These are phyloP conservation scores for Tuber aestivum DNA, from an alignment of 495 filamentous ascomycete species.

Conservation along the genomic window DNA sequence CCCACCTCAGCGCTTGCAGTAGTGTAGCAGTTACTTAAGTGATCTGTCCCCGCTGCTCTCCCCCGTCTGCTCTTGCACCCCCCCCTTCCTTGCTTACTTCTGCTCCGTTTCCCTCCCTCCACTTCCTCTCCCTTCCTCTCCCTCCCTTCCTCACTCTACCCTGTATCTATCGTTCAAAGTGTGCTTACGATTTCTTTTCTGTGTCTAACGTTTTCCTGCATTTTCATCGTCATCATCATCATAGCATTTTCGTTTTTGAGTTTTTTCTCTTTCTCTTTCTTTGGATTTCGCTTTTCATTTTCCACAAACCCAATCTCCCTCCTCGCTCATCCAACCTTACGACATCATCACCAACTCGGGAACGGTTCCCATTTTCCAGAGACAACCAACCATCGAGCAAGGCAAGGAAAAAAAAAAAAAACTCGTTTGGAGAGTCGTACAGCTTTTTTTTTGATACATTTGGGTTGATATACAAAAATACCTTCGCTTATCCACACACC, in stretches of 20 bases:
- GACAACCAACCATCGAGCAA: not conserved
- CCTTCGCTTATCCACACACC: not conserved
- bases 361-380: not conserved
- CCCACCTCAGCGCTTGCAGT: constrained; percentile 33
- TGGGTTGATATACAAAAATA: not conserved
- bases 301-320: not conserved
- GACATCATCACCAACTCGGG: not conserved
- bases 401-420: no score
- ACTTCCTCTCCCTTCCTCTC: constrained; percentile 25
- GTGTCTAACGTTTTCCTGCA: constrained; percentile 29
- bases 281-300: constrained; percentile 24
- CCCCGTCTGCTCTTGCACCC: constrained; percentile 32
- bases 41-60: constrained; percentile 32
- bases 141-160: constrained; percentile 14
- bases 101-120: constrained; percentile 28
- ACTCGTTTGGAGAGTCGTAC: not conserved
- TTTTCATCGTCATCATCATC: constrained; percentile 34
- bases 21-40: constrained; percentile 37
- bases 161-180: constrained; percentile 25
- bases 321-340: not conserved
- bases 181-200: constrained; percentile 35
- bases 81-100: constrained; percentile 18
- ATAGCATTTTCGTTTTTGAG: constrained; percentile 15
- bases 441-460: not conserved
- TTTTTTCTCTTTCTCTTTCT: constrained; percentile 9